These are phyloP conservation scores for Obelidium mucronatum DNA, from an alignment of 192 early-diverging fungal species.

Conservation along the genomic window DNA sequence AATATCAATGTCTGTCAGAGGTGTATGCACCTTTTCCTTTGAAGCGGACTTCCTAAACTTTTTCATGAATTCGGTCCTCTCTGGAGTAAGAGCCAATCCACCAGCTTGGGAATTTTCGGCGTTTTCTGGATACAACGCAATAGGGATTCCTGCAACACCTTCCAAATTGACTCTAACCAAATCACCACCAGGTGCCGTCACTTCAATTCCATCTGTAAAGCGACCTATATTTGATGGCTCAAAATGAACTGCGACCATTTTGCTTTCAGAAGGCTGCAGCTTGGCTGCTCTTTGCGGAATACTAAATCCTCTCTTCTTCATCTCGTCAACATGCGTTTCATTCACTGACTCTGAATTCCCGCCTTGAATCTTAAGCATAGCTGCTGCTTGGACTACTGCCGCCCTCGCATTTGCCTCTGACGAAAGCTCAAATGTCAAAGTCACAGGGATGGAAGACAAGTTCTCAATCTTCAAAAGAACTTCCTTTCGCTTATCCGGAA, in stretches of 20 bases:
- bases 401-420: slow-evolving; percentile 44
- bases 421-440: slow-evolving; percentile 45
- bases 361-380: slow-evolving; percentile 16
- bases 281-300: slow-evolving; percentile 40
- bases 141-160: slow-evolving; percentile 65
- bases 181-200: slow-evolving; percentile 65
- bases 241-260: slow-evolving; percentile 55
- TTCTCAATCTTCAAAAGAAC: slow-evolving; percentile 57
- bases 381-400: slow-evolving; percentile 22
- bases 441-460: slow-evolving; percentile 43
- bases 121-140: slow-evolving; percentile 63
- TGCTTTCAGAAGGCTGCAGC: slow-evolving; percentile 56
- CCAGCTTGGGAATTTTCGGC: slow-evolving; percentile 56
- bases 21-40: slow-evolving; percentile 49
- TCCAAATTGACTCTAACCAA: slow-evolving; percentile 48
- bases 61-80: slow-evolving; percentile 63
- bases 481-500: slow-evolving; percentile 61
- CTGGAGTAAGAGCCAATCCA: slow-evolving; percentile 53
- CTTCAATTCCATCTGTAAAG: slow-evolving; percentile 51
- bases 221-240: slow-evolving; percentile 59
- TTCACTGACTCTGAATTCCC: slow-evolving; percentile 10
- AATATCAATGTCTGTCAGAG: slow-evolving; percentile 52
- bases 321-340: slow-evolving; percentile 14
- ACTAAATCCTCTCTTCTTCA: slow-evolving; percentile 46
- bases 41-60: slow-evolving; percentile 47